Percentiles rank a stretch among this genome's conserved stretches.
phyloP scores from a whole-genome alignment of 768 basidiomycete genomes.

The Xerocomellus chrysenteron region DNA sequence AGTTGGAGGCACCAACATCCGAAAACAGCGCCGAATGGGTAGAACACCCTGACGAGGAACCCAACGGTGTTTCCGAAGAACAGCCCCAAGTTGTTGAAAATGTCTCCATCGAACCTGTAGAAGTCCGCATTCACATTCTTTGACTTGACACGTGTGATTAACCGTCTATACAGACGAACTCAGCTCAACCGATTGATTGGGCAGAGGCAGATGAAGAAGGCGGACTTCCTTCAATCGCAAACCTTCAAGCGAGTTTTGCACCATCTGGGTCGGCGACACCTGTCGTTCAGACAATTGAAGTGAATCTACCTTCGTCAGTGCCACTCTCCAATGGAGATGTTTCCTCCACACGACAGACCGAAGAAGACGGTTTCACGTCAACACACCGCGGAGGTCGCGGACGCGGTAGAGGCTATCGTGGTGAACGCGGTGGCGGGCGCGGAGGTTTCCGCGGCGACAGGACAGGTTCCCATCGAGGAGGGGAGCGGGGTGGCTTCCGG shows the following conservation, averaged over 20 bases:
- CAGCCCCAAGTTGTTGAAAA: conserved; percentile 11
- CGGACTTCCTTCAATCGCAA: conserved; percentile 74
- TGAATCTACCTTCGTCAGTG: conserved; percentile 24
- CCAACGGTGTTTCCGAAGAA: conserved; percentile 16
- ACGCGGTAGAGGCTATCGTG: conserved; percentile 42
- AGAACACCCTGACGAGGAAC: conserved; percentile 43
- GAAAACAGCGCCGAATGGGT: conserved; percentile 59
- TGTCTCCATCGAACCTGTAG: conserved; percentile 17
- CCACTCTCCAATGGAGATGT: conserved; percentile 22
- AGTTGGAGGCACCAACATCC: conserved; percentile 57
- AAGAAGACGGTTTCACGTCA: conserved; percentile 65
- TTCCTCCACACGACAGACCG: conserved; percentile 28
- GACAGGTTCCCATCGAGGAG: conserved; percentile 36
- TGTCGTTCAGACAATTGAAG: conserved; percentile 36
- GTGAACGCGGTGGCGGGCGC: conserved; percentile 41
- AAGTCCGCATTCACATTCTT: conserved; percentile 31
- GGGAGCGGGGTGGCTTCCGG: conserved; percentile 35
- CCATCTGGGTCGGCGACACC: conserved; percentile 74
- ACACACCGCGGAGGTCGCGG: conserved; percentile 47
- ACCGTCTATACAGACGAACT: conserved; percentile 14
- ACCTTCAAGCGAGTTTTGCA: conserved; percentile 74
- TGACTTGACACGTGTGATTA: neutral
- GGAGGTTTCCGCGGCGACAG: conserved; percentile 44
- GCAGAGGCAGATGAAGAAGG: conserved; percentile 73
- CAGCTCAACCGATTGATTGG: conserved; percentile 65